Percentiles rank a stretch among this genome's conserved stretches.
phyloP scores from a whole-genome alignment of 805 yeast genomes.

The Zygosaccharomyces rouxii region DNA sequence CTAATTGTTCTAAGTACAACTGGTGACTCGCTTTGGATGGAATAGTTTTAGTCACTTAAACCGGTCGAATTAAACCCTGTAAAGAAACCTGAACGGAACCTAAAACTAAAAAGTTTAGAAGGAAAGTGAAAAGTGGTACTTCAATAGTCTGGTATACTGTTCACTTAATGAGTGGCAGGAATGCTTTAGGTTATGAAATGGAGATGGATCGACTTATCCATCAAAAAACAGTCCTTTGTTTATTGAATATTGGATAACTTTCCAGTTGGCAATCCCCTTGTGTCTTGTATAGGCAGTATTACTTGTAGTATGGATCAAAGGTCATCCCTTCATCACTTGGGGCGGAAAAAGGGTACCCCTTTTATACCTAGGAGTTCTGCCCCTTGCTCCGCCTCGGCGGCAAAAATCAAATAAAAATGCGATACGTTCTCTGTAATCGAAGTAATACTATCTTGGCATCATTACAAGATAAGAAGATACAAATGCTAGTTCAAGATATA shows the following conservation, averaged over 20 bases:
- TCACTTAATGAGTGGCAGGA: conserved; percentile 1
- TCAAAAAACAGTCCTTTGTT: neutral
- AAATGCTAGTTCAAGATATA: too few species aligned
- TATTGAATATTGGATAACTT: neutral
- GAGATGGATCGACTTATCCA: neutral
- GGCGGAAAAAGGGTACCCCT: neutral
- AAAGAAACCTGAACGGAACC: neutral
- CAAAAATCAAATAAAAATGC: neutral
- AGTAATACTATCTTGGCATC: neutral
- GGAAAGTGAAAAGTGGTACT: neutral
- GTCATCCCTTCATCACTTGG: neutral
- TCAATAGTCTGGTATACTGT: neutral
- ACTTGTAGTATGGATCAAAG: neutral
- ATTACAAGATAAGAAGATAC: neutral
- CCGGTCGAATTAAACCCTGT: neutral
- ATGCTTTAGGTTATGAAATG: neutral
- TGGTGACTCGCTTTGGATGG: neutral
- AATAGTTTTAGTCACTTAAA: neutral
- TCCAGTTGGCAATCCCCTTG: neutral
- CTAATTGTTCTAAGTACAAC: neutral
- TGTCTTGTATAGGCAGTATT: neutral
- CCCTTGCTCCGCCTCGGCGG: conserved; percentile 9
- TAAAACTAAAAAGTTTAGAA: too few species aligned
- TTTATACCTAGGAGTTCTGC: neutral
- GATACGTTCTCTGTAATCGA: neutral